phyloP scores from a whole-genome alignment of 1,139 yeast species.

The Arxiozyma slooffiae region DNA sequence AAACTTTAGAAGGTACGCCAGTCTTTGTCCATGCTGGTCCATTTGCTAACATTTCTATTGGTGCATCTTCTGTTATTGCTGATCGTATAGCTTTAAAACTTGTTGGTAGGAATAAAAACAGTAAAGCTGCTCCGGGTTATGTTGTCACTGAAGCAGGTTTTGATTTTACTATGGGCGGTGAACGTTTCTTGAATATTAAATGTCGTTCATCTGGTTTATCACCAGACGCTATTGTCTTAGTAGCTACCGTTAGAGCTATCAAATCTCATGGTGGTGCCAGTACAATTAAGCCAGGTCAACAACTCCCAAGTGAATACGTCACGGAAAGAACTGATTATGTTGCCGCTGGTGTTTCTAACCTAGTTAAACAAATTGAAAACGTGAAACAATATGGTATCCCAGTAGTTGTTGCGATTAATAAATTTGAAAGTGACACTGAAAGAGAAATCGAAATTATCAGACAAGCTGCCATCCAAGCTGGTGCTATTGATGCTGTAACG shows the following conservation, averaged over 20 bases:
- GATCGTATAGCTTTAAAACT: slow-evolving; percentile 65
- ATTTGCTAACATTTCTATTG: slow-evolving; percentile 76
- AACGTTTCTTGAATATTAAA: slow-evolving; percentile 70
- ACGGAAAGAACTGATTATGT: slow-evolving; percentile 59
- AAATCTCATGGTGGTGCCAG: slow-evolving; percentile 81
- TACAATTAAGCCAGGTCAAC: slow-evolving; percentile 72
- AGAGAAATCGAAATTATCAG: slow-evolving; percentile 57
- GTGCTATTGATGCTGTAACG: slow-evolving; percentile 66
- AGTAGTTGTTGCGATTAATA: slow-evolving; percentile 71
- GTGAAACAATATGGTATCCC: slow-evolving; percentile 64
- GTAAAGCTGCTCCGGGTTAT: slow-evolving; percentile 46
- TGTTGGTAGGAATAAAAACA: slow-evolving; percentile 38
- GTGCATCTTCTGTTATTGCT: slow-evolving; percentile 74
- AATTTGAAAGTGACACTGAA: slow-evolving; percentile 60
- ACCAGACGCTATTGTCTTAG: slow-evolving; percentile 68
- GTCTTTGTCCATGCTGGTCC: slow-evolving; percentile 83
- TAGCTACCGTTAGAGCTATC: slow-evolving; percentile 71
- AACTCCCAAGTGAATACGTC: slow-evolving; percentile 57
- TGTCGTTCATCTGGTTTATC: slow-evolving; percentile 64
- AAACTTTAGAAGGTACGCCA: slow-evolving; percentile 76
- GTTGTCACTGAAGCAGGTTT: slow-evolving; percentile 82
- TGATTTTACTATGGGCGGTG: slow-evolving; percentile 86
- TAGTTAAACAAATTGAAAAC: slow-evolving; percentile 66
- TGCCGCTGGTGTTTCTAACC: slow-evolving; percentile 55
- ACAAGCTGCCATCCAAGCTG: slow-evolving; percentile 56